Base-by-base conservation (phyloP, 1,139 yeast genomes). In the Williopsis jadinii region DNA sequence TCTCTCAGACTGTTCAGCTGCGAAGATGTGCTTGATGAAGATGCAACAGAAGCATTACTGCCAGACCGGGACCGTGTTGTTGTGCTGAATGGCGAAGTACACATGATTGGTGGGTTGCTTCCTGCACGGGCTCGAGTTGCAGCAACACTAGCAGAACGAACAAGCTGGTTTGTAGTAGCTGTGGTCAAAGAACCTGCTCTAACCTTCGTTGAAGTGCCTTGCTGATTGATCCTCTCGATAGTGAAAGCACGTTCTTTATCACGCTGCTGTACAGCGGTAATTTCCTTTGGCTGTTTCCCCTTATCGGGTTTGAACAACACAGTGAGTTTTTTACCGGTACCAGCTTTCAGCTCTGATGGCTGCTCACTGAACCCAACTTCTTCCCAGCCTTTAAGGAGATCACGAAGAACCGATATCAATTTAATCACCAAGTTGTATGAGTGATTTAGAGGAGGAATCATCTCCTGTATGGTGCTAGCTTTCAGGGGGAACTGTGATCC, bases 391-490 rank as follows among this genome's bases (percentile, higher is more conserved):
- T 47, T 46, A n/a, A 54, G 44, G 11, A 64, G 47, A 3, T 52
- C 50, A 24, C 46, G 43, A 8, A 64, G 41, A 2, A 51, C 45
- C 1, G 40, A 32, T 1, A 52, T 27, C 49, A 59, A 49, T 3
- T 54, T 53, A 10, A 42, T 41, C 5, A 62, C 43, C 27, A 63
- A 41, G 1, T 42, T 42, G 34, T 50, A 41, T 9, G 60, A 55
- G 9, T 56, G 59, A 6, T 44, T 43, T 4, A 59, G 47, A 6
- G 52, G 53, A 35, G 54, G 56, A 19, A 51, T 46, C 38, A 74
- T 63, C 38, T 74, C 80, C 12, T 55, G 46, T 5, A 72, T 55
- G 36, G 57, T 64, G 38, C 70, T 68, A 3, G 65, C 53, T 40
- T 63, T 65, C 9, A 64, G 60, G 28, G 62, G 67, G 49, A 63